Evolutionary conservation across 2,329 filamentous ascomycete species (phyloP).

Genomic region (Davidsoniella eucalypti): DNA sequence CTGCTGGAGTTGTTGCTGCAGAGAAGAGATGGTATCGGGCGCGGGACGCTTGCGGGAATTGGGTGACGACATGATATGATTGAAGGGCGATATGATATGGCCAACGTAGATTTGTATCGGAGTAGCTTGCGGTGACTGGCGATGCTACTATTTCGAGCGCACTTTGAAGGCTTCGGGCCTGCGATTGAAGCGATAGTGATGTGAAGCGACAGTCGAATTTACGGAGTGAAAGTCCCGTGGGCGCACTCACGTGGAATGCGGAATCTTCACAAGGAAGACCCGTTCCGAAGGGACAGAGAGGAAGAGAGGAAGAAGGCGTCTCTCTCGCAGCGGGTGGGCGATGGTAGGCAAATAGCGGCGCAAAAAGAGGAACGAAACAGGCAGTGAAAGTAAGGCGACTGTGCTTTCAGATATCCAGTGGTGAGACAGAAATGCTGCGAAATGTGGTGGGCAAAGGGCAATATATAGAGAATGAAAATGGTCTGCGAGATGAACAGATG

Average conservation of each 20-base stretch:
- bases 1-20: conserved; percentile 15
- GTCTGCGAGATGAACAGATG: neutral
- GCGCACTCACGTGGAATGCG: neutral
- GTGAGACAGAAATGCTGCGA: neutral
- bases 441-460: neutral
- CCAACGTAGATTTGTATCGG: neutral
- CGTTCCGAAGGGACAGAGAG: conserved; percentile 3
- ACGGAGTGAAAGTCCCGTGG: too few species aligned
- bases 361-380: neutral
- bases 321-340: neutral
- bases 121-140: neutral
- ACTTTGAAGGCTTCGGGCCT: too few species aligned
- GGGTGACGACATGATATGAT: conserved; percentile 8
- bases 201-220: neutral
- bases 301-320: neutral
- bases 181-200: neutral
- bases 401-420: neutral
- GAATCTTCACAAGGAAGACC: conserved; percentile 12
- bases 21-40: conserved; percentile 1
- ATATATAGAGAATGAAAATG: neutral
- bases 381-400: neutral
- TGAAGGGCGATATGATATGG: neutral
- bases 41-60: conserved; percentile 12
- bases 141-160: too few species aligned
- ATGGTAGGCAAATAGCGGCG: neutral